Base-by-base conservation (phyloP, 2,329 filamentous ascomycete genomes). In the Diaporthe eres region DNA sequence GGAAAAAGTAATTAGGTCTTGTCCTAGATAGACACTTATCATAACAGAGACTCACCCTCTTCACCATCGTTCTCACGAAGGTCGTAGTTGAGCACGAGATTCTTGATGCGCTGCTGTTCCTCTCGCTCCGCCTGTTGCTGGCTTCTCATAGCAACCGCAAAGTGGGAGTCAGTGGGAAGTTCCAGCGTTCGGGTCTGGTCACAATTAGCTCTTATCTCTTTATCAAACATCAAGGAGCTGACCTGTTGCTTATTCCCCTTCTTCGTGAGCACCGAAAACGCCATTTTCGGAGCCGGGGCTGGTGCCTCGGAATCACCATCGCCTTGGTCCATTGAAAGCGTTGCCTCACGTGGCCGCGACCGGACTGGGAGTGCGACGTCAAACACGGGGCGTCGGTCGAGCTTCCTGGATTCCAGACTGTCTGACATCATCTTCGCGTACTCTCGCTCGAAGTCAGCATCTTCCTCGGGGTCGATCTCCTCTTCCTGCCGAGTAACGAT, bases 371-470 rank as follows among this genome's bases (percentile, higher is more conserved):
- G 87, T 1, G 97, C 95, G n/a, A 98, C 95, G 83, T 99, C 97
- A 81, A 99, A 98, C 71, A 97, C 90, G 39, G 94, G 92, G 85
- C 98, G 98, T 77, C 97, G 94, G 82, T 99, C 97, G 79, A 98
- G 98, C 81, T 98, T 98, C 80, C 97, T 92, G 6, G 96, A 97
- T 79, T 99, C 97, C 80, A 98, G 87, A 85, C 96, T 98, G 84
- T 99, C 97, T 70, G 96, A 91, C 96, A 99, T 98, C 91, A 99
- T 94, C 85, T 98, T 98, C 51, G 97, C 96, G 83, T 98, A 97
- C 85, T 98, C 97, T 80, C 96, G 94, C 82, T 99, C 97, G 82
- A 99, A 99, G 57, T 99, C 97, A 9, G 96, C 97, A 81, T 99
- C 97, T 55, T 94, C 95, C 85, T 98, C 96, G 0, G 96, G 96